Percentiles rank a stretch among this genome's conserved stretches.
Conservation (phyloP, 345 rosid genomes). For the Linum trigynum region DNA sequence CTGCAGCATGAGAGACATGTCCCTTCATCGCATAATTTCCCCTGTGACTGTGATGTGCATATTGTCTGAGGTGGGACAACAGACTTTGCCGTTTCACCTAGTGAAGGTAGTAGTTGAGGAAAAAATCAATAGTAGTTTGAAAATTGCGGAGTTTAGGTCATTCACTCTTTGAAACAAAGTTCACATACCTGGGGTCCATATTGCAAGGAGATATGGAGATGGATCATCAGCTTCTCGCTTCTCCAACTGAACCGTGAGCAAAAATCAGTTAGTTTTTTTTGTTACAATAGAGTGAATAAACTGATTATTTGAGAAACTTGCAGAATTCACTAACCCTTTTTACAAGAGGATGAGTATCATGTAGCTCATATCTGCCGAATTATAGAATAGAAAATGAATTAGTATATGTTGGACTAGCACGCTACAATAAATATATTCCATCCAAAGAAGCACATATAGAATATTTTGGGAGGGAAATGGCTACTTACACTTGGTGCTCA, state of each 20-base stretch:
- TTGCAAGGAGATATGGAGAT: slow-evolving; percentile 46
- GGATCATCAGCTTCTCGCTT: slow-evolving; percentile 38
- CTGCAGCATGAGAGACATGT: slow-evolving; percentile 34
- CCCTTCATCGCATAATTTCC: slow-evolving; percentile 18
- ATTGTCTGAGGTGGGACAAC: slow-evolving; percentile 18
- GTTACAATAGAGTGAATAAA: background rate
- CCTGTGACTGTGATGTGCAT: slow-evolving; percentile 25
- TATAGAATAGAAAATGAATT: background rate
- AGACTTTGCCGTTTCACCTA: slow-evolving; percentile 41
- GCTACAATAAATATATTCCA: no score
- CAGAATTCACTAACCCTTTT: slow-evolving; percentile 26
- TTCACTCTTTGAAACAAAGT: no score
- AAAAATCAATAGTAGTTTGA: no score
- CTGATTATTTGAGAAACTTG: background rate
- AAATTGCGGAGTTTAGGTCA: no score
- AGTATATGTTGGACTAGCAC: background rate
- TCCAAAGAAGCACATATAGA: background rate
- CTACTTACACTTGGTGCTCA: slow-evolving; percentile 63
- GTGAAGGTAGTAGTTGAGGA: background rate
- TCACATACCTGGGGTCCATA: slow-evolving; percentile 50
- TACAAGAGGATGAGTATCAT: slow-evolving; percentile 41
- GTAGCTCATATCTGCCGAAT: slow-evolving; percentile 49
- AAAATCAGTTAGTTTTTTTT: background rate
- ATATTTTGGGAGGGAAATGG: background rate
- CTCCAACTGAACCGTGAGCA: slow-evolving; percentile 29